Conservation (phyloP, 2,329 filamentous ascomycete species). For the Colletotrichum lupini region DNA sequence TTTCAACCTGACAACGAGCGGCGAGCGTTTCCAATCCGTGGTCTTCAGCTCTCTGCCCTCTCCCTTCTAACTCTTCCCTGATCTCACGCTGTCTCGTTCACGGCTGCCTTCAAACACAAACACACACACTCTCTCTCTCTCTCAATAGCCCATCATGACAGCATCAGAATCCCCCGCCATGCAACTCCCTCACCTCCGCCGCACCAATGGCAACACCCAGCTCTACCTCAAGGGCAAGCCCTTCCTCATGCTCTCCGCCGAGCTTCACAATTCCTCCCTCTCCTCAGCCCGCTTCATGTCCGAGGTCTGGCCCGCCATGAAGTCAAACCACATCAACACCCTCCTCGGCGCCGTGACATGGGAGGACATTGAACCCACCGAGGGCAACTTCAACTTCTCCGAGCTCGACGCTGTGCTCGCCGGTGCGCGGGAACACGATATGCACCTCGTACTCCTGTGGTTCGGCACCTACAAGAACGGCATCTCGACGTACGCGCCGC, state of each 20-base stretch:
- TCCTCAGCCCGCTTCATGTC: conserved; percentile 47
- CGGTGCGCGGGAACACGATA: conserved; percentile 44
- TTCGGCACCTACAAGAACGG: conserved; percentile 53
- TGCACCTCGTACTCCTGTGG: conserved; percentile 51
- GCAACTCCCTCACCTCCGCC: conserved; percentile 36
- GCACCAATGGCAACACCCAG: conserved; percentile 44
- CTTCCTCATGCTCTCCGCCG: conserved; percentile 48
- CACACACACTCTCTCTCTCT: too few species aligned
- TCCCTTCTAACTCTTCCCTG: neutral
- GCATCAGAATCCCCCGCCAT: conserved; percentile 8
- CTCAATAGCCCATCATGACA: conserved; percentile 18
- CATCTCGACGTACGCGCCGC: conserved; percentile 48
- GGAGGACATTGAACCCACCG: conserved; percentile 50
- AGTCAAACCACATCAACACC: conserved; percentile 48
- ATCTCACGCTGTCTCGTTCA: neutral
- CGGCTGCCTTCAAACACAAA: neutral
- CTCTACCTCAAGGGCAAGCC: conserved; percentile 51
- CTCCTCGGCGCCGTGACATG: conserved; percentile 49
- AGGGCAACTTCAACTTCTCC: conserved; percentile 47
- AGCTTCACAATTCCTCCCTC: conserved; percentile 51
- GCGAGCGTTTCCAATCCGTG: neutral
- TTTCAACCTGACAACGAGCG: conserved; percentile 12
- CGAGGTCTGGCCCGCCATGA: conserved; percentile 45
- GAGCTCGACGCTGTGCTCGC: conserved; percentile 47
- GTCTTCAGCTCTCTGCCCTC: neutral